A percentile compares a stretch with the other conserved stretches of the same genome.
Conservation (phyloP, 108 stramenopile genomes). For the Parmales sp. region DNA sequence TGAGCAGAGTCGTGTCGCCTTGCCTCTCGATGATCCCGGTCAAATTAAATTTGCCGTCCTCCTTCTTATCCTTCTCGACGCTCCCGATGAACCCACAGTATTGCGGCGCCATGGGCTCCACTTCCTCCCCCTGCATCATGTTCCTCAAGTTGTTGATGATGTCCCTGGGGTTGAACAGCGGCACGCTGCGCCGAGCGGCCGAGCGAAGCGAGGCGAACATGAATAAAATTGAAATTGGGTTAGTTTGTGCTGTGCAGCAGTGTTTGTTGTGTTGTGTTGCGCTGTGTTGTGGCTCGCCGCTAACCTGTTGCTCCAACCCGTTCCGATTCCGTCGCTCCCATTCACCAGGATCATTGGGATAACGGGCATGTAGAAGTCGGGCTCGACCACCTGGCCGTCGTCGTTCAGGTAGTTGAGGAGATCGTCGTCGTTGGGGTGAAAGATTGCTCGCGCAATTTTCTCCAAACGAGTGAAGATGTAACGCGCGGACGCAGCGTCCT, state of each 20-base stretch:
- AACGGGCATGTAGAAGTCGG: conserved; percentile 78
- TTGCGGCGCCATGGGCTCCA: conserved; percentile 53
- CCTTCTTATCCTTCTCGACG: conserved; percentile 41
- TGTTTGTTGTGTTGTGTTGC: conserved; percentile 49
- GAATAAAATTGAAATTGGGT: too few relatives aligned
- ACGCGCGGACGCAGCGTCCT: conserved; percentile 90
- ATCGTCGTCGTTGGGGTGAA: conserved; percentile 96
- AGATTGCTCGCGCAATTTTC: conserved; percentile 81
- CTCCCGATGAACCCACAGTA: conserved; percentile 80
- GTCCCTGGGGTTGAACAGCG: conserved; percentile 69
- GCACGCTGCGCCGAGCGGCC: too few relatives aligned
- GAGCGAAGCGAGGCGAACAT: too few relatives aligned
- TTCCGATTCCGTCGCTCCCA: conserved; percentile 92
- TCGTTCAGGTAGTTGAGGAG: conserved; percentile 86
- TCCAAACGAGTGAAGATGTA: conserved; percentile 98
- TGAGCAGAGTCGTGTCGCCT: conserved; percentile 67
- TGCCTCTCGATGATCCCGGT: conserved; percentile 66
- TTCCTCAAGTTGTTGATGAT: conserved; percentile 77
- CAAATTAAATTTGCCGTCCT: conserved; percentile 35
- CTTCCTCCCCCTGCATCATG: conserved; percentile 61
- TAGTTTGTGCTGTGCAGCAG: too few relatives aligned
- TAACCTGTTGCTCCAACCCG: conserved; percentile 91
- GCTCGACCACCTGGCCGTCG: conserved; percentile 94
- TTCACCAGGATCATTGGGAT: conserved; percentile 49
- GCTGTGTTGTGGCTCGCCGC: too few relatives aligned